Evolutionary conservation across 495 filamentous ascomycete species (phyloP), one percentile per base, ranked within the genome.

Genomic region (Neurospora tetrasperma): DNA sequence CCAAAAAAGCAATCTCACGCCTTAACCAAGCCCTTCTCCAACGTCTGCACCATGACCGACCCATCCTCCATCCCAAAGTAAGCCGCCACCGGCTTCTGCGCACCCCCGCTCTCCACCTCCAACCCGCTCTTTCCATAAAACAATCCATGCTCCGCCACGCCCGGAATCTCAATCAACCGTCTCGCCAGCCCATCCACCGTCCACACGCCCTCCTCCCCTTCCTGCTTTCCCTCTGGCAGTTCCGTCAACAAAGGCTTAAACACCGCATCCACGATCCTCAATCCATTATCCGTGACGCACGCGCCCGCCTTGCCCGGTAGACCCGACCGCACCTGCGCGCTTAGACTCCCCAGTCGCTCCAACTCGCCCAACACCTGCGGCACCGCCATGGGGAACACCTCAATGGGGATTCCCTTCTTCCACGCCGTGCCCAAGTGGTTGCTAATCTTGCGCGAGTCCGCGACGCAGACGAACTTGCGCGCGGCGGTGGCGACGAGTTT

Each of bases 241-340:
- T 90, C 78, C 41, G 90, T 88, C 35, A 92, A 83, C 39, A 97
- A 84, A 11, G 90, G 86, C 43, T 84, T 82, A 84, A 99, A 98
- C 0, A 92, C 91, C 12, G 94, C 96, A 78, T 98, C 96, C 75
- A 99, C 88, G 73, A 99, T 91, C 86, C 92, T 95, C 85, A 97
- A 92, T 74, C 89, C 90, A 80, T 99, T 97, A 82, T 99, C 96
- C 14, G 96, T 98, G 77, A 96, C 92, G 38, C 94, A 85, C 4
- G 93, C 92, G 16, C 92, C 93, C 42, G 91, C 89, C 83, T 96
- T 97, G 27, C 85, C 84, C 42, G 88, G 83, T 2, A 86, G 80
- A 12, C 90, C 92, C 70, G 88, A 83, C 42, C 96, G 89, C 62
- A 98, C 85, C 18, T 80, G 82, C 10, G 95, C 92, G 46, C 88